Evolutionary conservation across 2,329 filamentous ascomycete genomes (phyloP), one percentile per base, ranked within the genome.

Genomic region (Fusarium xylarioides): DNA sequence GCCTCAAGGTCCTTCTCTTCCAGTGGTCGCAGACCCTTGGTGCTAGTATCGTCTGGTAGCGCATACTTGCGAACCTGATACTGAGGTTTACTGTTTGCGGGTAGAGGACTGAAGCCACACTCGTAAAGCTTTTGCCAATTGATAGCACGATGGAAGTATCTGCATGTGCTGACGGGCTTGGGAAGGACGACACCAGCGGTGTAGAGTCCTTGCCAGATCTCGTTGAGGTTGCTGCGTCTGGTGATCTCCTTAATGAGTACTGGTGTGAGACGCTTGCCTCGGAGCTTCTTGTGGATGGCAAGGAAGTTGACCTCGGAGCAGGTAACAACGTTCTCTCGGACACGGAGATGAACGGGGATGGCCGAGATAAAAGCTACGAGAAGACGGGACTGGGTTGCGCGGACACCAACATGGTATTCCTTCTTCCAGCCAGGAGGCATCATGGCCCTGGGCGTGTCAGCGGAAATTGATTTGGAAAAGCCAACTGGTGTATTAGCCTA

Each of bases 201-300:
- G 85, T 98, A 98, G 66, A 99, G 93, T 55, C 95, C 96, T 83
- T 99, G 96, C 88, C 93, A 98, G 74, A 97, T 92, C 63, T 92
- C 93, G 73, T 93, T 87, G 53, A 95, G 84, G 82, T 98, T 97
- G 86, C 94, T 97, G 72, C 95, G 90, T 53, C 96, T 92, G 10
- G 96, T 99, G 77, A 99, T 94, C 82, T 99, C 96, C 83, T 98
- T 98, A 86, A 99, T 99, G 59, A 99, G 90, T 4, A 98, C 93
- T 1, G 96, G 96, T 0, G 96, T 91, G 47, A 99, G 90, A 60
- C 96, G 92, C 86, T 98, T 98, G 65, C 93, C 91, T 56, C 96
- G 93, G 37, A 99, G 90, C 84, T 98, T 98, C 87, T 98, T 98
- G 87, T 99, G 96, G 62, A 99, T 92, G 79, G 95, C 97, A 74